Base-by-base conservation (phyloP, 2,329 filamentous ascomycete species). In the Didymella pinodella region DNA sequence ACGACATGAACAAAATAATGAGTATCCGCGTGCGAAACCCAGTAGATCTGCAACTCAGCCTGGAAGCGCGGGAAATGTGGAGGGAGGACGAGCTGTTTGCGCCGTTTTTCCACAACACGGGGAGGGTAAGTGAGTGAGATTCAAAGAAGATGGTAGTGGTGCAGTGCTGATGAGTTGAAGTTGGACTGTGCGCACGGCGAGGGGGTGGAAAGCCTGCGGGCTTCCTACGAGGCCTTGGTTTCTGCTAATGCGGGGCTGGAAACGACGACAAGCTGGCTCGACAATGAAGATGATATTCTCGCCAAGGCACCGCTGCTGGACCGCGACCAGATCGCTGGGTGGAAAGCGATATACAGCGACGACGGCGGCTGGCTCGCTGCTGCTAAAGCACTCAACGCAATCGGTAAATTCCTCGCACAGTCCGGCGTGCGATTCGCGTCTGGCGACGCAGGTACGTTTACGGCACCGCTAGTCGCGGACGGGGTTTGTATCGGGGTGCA, bases 1-100 rank as follows among this genome's bases (percentile, higher is more conserved):
- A 82, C 69, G 82, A 83, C 62, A 71, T 83, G 40, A 82, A 83
- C 64, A 83, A 83, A 58, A 83, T 83, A 54, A 77, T 79, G 78
- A 69, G 70, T 2, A 64, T 74, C 38, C 66, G 70, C 32, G 32
- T 80, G 18, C 75, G 76, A 72, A 81, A 69, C 56, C 78, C 74
- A 66, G 79, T 79, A 38, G 69, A 77, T 40, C 54, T 70, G 5
- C 67, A 79, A 46, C 34, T 74, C 36, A 72, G 69, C 51, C 51
- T 74, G 22, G 71, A 73, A 52, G 70, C 71, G 28, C 64, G 77
- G 26, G 66, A 79, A 32, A 75, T 75, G 75, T 83, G 81, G 82
- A 75, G 71, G 12, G 72, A 72, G 22, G 82, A 83, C 58, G 73
- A 79, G 2, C 57, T 83, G 3, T 83, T 82, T 70, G 77, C 74